Evolutionary conservation across 805 yeast genomes (phyloP).

Genomic region (Yarrowia hollandica): DNA sequence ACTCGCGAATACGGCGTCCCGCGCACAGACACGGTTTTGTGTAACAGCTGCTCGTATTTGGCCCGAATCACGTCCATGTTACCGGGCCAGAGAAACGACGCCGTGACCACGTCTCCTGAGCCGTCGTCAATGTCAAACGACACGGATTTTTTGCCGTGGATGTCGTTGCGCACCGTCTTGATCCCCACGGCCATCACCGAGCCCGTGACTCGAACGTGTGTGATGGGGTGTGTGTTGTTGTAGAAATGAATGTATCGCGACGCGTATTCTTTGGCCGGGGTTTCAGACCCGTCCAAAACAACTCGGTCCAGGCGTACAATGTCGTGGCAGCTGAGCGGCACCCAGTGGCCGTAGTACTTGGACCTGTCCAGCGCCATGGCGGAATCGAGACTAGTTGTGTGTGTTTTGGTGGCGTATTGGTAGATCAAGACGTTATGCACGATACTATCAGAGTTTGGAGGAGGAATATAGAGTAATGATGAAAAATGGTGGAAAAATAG

Average conservation of each 20-base stretch:
- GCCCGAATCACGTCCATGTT: not conserved
- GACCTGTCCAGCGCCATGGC: constrained; percentile 23
- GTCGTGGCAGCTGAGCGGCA: constrained; percentile 9
- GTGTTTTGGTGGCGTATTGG: not conserved
- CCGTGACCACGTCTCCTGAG: not conserved
- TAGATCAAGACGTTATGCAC: not conserved
- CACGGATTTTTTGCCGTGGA: not conserved
- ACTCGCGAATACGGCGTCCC: not conserved
- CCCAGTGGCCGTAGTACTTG: constrained; percentile 22
- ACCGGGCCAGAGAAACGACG: not conserved
- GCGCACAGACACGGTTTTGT: constrained; percentile 12
- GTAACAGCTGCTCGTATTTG: not conserved
- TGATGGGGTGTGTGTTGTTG: constrained; percentile 13
- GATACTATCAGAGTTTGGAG: not conserved
- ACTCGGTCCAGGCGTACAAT: not conserved
- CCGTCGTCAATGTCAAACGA: constrained; percentile 10
- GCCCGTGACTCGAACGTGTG: constrained; percentile 11
- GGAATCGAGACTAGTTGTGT: no score
- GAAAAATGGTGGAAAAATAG: no score
- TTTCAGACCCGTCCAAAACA: not conserved
- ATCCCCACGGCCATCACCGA: not conserved
- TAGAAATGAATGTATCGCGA: not conserved
- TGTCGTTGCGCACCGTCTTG: not conserved
- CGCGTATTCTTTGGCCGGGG: not conserved
- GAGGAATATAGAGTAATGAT: no score